Base-by-base conservation (phyloP, 2,329 filamentous ascomycete species). In the Pestalotiopsis sp. region DNA sequence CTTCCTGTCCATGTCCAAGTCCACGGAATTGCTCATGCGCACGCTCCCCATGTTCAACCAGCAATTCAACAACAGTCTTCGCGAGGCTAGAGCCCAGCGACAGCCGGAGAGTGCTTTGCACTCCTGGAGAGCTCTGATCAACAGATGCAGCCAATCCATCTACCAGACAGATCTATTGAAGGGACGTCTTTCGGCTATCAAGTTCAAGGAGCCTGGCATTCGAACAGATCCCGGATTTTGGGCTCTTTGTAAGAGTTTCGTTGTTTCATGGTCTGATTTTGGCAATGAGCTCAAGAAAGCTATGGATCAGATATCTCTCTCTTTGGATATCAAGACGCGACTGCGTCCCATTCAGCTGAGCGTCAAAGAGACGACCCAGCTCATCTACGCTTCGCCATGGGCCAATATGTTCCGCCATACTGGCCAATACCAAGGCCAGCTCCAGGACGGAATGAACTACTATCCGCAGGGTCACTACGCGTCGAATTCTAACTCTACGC, bases 321-420 rank as follows among this genome's bases (percentile, higher is more conserved):
- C 88, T 3, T 82, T 87, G 31, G 93, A 97, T 72, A 91, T 94
- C 59, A 90, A 93, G 76, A 82, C 87, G 31, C 87, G 93, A 67
- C 87, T 98, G 73, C 90, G 92, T 69, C 94, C 94, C 2, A 89
- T 97, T 61, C 95, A 98, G 76, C 91, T 90, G 73, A 90, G 89
- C 69, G 91, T 96, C 76, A 94, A 95, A 77, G 93, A 97, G 76
- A 93, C 93, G 13, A 92, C 87, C 69, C 88, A 89, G 67, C 83
- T 92, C 62, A 96, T 97, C 72, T 87, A 84, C 63, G 81, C 84
- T 31, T 90, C 87, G 0, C 87, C 87, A 0, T 90, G 88, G 88
- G 80, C 83, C 6, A 84, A 86, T 66, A 80, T 85, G 56, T 69
- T 81, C 66, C 77, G 77, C 49, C 78, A 78, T 39, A 72, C 75